Base-by-base conservation (phyloP, 306 rosid genomes). In the Prunus mongolica region DNA sequence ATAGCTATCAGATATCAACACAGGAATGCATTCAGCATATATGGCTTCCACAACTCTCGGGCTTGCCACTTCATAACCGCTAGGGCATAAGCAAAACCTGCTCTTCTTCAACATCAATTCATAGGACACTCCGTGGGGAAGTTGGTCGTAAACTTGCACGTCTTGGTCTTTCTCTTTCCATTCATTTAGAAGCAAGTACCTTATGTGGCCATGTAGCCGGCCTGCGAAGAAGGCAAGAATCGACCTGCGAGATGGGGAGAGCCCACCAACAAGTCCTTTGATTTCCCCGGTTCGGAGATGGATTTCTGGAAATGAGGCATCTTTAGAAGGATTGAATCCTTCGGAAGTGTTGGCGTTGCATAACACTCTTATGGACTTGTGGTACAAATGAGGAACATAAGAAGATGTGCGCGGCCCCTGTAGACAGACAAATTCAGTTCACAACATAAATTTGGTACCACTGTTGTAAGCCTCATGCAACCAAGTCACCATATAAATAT, bases 1-100 rank as follows among this genome's bases (percentile, higher is more conserved):
- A 20, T 80, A 86, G 47, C 78, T 55, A 3, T 82, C 85, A 1
- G 89, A 85, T 49, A 85, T 85, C 77, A 85, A 25, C 58, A 85
- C 84, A 8, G 81, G 89, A 41, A 86, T 81, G 41, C 86, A 82
- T 34, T 82, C 86, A 16, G 86, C 84, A 6, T 86, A 82, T 41
- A 86, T 86, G 73, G 89, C 89, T 38, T 86, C 89, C 81, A 86
- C 86, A 30, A 80, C 75, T 67, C 89, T 82, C 0, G 89, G 84
- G 66, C 83, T 86, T 1, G 86, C 89, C 22, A 86, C 89, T 71
- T 86, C 84, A 8, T 82, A 82, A 3, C 89, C 86, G 11, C 89
- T 83, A 2, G 87, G 89, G 68, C 87, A 86, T 30, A 86, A 46
- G 76, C 84, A 82, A 60, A 73, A 86, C 65, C 74, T 78, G 61